phyloP scores from a whole-genome alignment of 2,329 filamentous ascomycete genomes.

The Verticillium zaregamsianum region DNA sequence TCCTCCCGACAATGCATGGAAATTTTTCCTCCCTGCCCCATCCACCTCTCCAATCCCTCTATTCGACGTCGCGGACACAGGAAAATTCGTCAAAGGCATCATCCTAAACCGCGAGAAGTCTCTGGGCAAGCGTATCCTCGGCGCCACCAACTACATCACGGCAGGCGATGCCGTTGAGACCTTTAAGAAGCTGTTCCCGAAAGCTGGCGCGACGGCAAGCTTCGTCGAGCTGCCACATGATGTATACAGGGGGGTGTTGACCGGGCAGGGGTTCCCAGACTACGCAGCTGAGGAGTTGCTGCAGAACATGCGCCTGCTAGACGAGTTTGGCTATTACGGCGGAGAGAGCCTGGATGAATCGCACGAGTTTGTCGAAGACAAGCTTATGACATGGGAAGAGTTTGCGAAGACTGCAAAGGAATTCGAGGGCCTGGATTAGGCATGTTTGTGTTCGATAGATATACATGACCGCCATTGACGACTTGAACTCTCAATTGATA shows the following conservation, averaged over 20 bases:
- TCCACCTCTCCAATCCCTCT: slow-evolving; percentile 24
- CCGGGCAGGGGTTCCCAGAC: slow-evolving; percentile 2
- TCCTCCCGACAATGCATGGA: slow-evolving; percentile 22
- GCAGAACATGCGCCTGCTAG: slow-evolving; percentile 36
- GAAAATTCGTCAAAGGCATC: slow-evolving; percentile 30
- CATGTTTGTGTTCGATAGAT: too few relatives aligned
- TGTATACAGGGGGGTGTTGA: slow-evolving; percentile 15
- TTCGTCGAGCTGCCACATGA: slow-evolving; percentile 27
- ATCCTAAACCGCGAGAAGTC: slow-evolving; percentile 14
- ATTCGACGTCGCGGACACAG: slow-evolving; percentile 35
- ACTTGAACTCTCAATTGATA: too few relatives aligned
- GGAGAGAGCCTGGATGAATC: slow-evolving; percentile 27
- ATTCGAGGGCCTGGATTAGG: slow-evolving; percentile 16
- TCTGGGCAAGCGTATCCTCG: slow-evolving; percentile 28
- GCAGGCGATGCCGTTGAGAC: slow-evolving; percentile 22
- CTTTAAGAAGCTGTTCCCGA: slow-evolving; percentile 23
- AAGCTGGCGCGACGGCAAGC: slow-evolving; percentile 26
- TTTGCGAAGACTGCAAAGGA: slow-evolving; percentile 27
- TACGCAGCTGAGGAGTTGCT: slow-evolving; percentile 30
- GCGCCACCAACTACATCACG: slow-evolving; percentile 31
- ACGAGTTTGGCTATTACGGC: slow-evolving; percentile 36
- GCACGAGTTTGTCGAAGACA: slow-evolving; percentile 25
- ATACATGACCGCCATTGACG: too few relatives aligned
- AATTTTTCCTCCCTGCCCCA: slow-evolving; percentile 24
- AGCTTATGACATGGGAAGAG: slow-evolving; percentile 32